A percentile compares a stretch with the other conserved stretches of the same genome.
Evolutionary conservation across 2,329 filamentous ascomycete species (phyloP).

Genomic region (Fusarium coicis): DNA sequence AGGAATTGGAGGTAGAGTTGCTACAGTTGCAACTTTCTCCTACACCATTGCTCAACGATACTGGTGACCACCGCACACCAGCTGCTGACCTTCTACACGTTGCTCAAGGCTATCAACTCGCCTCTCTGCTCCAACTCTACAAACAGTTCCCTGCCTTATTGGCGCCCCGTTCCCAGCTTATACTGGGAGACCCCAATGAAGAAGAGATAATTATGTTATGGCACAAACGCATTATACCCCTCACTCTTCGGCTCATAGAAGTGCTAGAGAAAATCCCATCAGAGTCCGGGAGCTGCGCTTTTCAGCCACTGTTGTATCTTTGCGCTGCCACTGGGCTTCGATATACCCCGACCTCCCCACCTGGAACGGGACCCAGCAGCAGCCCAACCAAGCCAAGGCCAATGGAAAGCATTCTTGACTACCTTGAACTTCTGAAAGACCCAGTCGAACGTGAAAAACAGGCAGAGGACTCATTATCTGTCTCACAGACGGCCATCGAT

Average conservation of each 20-base stretch:
- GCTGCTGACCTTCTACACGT: neutral
- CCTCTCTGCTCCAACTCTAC: neutral
- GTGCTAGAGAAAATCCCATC: neutral
- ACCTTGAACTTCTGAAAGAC: neutral
- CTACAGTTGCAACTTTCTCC: neutral
- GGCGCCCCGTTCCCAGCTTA: accelerated
- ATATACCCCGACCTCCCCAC: accelerated
- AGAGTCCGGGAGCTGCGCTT: neutral
- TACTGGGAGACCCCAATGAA: accelerated
- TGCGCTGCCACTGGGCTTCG: neutral
- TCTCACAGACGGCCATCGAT: neutral
- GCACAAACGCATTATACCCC: neutral
- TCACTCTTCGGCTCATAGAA: neutral
- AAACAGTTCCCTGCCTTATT: neutral
- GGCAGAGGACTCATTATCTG: neutral
- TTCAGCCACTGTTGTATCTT: neutral
- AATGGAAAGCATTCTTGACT: neutral
- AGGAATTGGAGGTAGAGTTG: neutral
- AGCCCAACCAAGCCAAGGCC: neutral
- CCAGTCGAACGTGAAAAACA: neutral
- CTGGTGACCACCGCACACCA: neutral
- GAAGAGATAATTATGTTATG: accelerated
- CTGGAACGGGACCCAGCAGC: accelerated
- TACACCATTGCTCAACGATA: neutral
- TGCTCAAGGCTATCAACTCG: neutral